Evolutionary conservation across 2,329 filamentous ascomycete genomes (phyloP).

Genomic region (Epichloe gansuensis): DNA sequence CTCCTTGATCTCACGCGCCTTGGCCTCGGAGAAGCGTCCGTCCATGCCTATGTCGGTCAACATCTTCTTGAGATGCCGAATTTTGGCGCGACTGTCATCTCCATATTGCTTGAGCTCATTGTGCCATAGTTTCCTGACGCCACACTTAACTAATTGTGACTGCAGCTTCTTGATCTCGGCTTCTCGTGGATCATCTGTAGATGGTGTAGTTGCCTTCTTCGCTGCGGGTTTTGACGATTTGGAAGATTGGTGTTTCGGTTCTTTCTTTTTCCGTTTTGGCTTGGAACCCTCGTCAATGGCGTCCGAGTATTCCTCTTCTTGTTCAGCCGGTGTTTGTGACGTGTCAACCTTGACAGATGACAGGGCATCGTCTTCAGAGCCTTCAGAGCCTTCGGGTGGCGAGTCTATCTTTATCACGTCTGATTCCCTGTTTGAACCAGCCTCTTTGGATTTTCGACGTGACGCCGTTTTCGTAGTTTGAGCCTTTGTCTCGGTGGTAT

Average conservation of each 20-base stretch:
- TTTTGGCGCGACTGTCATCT: slow-evolving; percentile 63
- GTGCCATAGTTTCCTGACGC: slow-evolving; percentile 83
- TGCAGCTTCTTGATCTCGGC: slow-evolving; percentile 82
- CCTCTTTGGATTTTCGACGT: slow-evolving; percentile 7
- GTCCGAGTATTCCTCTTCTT: slow-evolving; percentile 28
- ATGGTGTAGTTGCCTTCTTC: slow-evolving; percentile 17
- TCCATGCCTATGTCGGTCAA: slow-evolving; percentile 76
- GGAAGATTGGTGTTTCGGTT: slow-evolving; percentile 18
- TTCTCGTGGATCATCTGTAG: slow-evolving; percentile 45
- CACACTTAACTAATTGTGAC: slow-evolving; percentile 76
- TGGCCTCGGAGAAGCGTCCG: slow-evolving; percentile 74
- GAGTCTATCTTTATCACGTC: slow-evolving; percentile 8
- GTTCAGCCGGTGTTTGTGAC: slow-evolving; percentile 12
- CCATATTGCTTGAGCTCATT: slow-evolving; percentile 66
- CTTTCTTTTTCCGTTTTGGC: slow-evolving; percentile 44
- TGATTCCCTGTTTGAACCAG: slow-evolving; percentile 7
- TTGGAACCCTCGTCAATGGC: slow-evolving; percentile 62
- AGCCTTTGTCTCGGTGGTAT: slow-evolving; percentile 3
- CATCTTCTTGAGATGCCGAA: slow-evolving; percentile 67
- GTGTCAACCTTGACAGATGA: slow-evolving; percentile 10
- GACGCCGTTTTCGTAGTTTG: slow-evolving; percentile 6
- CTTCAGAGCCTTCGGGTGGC: slow-evolving; percentile 5
- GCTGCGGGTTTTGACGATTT: slow-evolving; percentile 16
- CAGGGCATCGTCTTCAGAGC: slow-evolving; percentile 11
- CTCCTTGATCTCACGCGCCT: slow-evolving; percentile 79